A percentile compares a stretch with the other conserved stretches of the same genome.
Evolutionary conservation across 208 protist genomes (phyloP).

Genomic region (Paratrypanosoma confusum): DNA sequence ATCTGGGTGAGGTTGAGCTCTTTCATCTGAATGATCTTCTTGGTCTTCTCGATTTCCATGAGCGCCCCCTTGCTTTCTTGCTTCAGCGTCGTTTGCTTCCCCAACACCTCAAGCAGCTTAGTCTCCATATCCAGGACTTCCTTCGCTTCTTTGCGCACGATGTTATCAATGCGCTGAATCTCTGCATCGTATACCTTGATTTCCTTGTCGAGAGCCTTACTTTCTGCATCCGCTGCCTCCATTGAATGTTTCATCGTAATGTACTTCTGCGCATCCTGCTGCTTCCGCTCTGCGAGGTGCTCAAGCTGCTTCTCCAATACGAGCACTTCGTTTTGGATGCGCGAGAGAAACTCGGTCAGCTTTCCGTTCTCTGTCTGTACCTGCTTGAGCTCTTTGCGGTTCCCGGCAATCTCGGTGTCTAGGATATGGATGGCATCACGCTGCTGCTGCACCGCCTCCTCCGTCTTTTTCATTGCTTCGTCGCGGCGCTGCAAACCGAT

Average conservation of each 20-base stretch:
- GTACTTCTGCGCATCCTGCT: conserved; percentile 65
- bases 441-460: conserved; percentile 87
- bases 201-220: conserved; percentile 71
- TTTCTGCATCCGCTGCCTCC: conserved; percentile 71
- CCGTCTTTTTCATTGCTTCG: conserved; percentile 86
- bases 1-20: conserved; percentile 90
- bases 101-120: conserved; percentile 76
- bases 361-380: conserved; percentile 85
- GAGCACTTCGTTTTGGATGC: conserved; percentile 84
- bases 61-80: conserved; percentile 83
- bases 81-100: conserved; percentile 88
- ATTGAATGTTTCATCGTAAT: conserved; percentile 64
- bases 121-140: conserved; percentile 84
- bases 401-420: conserved; percentile 90
- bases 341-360: conserved; percentile 82
- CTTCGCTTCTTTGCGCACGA: conserved; percentile 74
- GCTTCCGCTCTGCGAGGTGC: conserved; percentile 50
- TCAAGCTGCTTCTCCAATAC: conserved; percentile 88
- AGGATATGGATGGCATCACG: conserved; percentile 82
- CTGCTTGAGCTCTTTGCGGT: conserved; percentile 66
- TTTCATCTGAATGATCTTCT: conserved; percentile 80
- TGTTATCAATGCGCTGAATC: conserved; percentile 58
- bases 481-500: conserved; percentile 92
- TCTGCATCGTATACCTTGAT: conserved; percentile 57
- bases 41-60: conserved; percentile 87